These are phyloP conservation scores for Candida pseudofarinosa DNA, from an alignment of 805 yeast genomes.

Conservation along the genomic window DNA sequence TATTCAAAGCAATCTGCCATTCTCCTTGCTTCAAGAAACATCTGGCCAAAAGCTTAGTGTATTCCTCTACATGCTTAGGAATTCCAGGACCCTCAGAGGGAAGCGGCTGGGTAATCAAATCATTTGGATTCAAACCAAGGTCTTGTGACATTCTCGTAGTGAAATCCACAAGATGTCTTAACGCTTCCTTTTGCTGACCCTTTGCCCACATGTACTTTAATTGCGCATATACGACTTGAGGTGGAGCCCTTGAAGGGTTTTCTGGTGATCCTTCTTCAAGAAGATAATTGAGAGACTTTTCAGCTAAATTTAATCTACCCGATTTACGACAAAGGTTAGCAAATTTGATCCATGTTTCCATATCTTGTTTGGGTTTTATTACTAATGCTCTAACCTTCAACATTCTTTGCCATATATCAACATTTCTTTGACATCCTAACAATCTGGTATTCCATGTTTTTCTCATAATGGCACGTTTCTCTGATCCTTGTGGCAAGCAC, in stretches of 20 bases:
- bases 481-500: constrained; percentile 77
- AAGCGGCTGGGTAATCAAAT: constrained; percentile 78
- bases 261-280: constrained; percentile 69
- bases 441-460: constrained; percentile 92
- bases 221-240: constrained; percentile 96
- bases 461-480: constrained; percentile 71
- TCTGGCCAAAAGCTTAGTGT: constrained; percentile 81
- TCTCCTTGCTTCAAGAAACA: constrained; percentile 98
- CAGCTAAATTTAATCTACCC: constrained; percentile 88
- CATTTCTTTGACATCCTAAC: constrained; percentile 92
- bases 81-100: constrained; percentile 72
- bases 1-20: constrained; percentile 86
- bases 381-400: constrained; percentile 89
- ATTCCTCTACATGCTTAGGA: constrained; percentile 72
- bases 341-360: constrained; percentile 97
- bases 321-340: constrained; percentile 94
- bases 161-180: constrained; percentile 80
- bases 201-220: constrained; percentile 96
- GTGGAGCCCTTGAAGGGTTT: constrained; percentile 77
- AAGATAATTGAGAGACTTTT: constrained; percentile 77
- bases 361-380: constrained; percentile 90
- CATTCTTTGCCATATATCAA: constrained; percentile 98
- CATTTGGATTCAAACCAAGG: constrained; percentile 80
- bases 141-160: constrained; percentile 88
- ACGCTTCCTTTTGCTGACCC: constrained; percentile 83